Conservation (phyloP, 1,284 basidiomycete genomes). For the Trichosporon sp. region DNA sequence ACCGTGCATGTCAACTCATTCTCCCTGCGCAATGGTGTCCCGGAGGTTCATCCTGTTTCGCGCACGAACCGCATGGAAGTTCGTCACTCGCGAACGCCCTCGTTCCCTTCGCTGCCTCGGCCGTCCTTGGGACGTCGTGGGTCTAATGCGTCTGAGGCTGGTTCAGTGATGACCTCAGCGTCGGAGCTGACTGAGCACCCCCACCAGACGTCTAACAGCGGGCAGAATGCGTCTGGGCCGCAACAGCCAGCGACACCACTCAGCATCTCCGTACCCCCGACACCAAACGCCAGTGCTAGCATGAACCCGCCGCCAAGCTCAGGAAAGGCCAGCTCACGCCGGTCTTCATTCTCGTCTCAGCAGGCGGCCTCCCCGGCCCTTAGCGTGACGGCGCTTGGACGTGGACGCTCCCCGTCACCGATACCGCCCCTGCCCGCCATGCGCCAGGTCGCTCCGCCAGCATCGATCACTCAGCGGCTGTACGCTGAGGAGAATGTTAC, state of each 20-base stretch:
- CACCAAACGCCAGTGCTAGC: conserved; percentile 41
- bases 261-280: conserved; percentile 49
- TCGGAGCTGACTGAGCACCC: conserved; percentile 61
- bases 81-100: conserved; percentile 56
- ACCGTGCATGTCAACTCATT: conserved; percentile 87
- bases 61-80: conserved; percentile 54
- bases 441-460: conserved; percentile 57
- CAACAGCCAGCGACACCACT: conserved; percentile 40
- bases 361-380: conserved; percentile 53
- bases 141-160: conserved; percentile 73
- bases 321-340: conserved; percentile 64
- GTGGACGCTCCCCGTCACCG: conserved; percentile 81
- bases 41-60: conserved; percentile 71
- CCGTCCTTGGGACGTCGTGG: conserved; percentile 67
- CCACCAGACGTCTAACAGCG: background rate
- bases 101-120: conserved; percentile 55
- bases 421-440: conserved; percentile 88
- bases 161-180: conserved; percentile 64
- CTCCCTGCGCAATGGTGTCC: conserved; percentile 70
- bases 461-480: conserved; percentile 62
- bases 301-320: conserved; percentile 54
- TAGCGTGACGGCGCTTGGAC: conserved; percentile 40
- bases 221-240: conserved; percentile 35
- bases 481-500: conserved; percentile 96
- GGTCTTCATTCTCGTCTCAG: conserved; percentile 78